Conservation (phyloP, 2,329 filamentous ascomycete genomes). For the Colletotrichum kahawae region DNA sequence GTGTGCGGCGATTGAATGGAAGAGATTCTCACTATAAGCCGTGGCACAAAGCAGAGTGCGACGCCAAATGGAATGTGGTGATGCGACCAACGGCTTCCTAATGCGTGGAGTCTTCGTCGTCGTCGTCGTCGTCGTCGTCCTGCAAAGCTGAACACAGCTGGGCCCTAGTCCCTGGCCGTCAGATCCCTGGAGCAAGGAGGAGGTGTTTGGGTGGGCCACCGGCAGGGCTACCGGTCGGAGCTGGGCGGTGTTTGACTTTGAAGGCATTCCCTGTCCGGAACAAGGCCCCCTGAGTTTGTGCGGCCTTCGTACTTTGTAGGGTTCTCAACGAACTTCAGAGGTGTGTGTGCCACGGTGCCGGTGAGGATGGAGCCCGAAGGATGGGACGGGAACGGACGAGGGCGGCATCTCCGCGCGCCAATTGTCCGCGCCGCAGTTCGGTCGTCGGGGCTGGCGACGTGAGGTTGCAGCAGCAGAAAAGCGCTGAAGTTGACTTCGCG, state of each 20-base stretch:
- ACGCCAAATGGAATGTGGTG: not conserved
- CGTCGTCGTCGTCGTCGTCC: not conserved
- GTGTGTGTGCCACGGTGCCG: not conserved
- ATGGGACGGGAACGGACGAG: not conserved
- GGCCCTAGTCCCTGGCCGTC: not conserved
- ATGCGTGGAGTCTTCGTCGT: not conserved
- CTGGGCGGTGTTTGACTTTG: not conserved
- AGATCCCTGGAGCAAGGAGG: not conserved
- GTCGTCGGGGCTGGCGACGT: not conserved
- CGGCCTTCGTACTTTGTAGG: not conserved
- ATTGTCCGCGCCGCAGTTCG: not conserved
- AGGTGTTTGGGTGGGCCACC: not conserved
- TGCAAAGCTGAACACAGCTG: not conserved
- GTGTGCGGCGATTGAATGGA: not conserved
- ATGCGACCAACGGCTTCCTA: not conserved
- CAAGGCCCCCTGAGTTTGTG: not conserved
- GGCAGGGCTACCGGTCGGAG: not conserved
- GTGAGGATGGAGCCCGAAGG: not conserved
- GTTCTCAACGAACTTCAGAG: not conserved
- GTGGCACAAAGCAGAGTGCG: not conserved
- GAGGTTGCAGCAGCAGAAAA: not conserved
- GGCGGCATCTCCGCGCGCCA: conserved; percentile 1
- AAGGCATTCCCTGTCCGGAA: conserved; percentile 10
- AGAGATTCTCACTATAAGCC: not conserved
- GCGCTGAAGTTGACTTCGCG: not conserved